These are phyloP conservation scores for Picea glauca DNA, from an alignment of 75 land plant species.

Conservation along the genomic window DNA sequence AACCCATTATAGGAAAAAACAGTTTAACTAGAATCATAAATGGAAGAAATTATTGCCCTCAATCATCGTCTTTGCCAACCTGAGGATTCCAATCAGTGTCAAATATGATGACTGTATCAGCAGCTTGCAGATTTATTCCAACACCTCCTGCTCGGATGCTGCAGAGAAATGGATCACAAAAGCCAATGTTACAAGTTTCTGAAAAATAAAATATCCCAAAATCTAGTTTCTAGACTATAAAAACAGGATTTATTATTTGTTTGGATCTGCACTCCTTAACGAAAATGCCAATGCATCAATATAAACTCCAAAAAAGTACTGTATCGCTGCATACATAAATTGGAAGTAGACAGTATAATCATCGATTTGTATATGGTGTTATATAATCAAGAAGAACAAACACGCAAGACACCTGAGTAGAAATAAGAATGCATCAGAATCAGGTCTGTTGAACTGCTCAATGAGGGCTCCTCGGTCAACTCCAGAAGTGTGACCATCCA, in stretches of 20 bases:
- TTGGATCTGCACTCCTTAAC: background rate
- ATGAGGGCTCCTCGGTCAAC: slow-evolving; percentile 93
- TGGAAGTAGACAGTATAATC: background rate
- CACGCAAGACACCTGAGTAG: slow-evolving; percentile 64
- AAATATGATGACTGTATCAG: slow-evolving; percentile 98
- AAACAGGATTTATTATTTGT: background rate
- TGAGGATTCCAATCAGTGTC: slow-evolving; percentile 99
- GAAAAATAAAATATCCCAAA: background rate
- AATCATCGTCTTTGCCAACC: slow-evolving; percentile 29
- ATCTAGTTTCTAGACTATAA: background rate
- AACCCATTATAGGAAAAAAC: background rate
- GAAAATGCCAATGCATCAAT: background rate
- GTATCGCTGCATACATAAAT: background rate
- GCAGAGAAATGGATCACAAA: background rate
- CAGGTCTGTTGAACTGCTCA: slow-evolving; percentile 75
- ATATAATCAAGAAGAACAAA: background rate
- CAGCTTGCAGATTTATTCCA: slow-evolving; percentile 99
- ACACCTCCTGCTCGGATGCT: slow-evolving; percentile 99
- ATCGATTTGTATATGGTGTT: no score
- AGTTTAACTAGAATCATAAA: background rate
- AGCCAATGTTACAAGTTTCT: background rate
- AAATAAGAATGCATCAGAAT: slow-evolving; percentile 87
- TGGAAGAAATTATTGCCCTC: background rate
- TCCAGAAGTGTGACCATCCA: slow-evolving; percentile 98
- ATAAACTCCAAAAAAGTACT: background rate